Base-by-base conservation (phyloP, 2,329 filamentous ascomycete species). In the Chrysoporthe austroafricana region DNA sequence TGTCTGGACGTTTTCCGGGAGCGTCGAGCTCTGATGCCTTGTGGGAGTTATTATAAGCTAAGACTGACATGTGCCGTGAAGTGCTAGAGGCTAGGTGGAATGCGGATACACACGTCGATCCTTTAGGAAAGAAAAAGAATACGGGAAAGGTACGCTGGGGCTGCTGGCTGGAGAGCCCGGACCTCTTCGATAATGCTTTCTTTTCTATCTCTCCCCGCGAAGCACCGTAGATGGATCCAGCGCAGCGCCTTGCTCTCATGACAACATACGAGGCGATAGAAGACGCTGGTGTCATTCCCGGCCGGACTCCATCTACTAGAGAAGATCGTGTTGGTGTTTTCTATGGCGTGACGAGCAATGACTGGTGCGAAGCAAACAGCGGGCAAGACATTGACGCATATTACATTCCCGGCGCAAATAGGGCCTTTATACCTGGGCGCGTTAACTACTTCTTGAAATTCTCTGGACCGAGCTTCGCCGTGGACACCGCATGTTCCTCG, bases 201-300 rank as follows among this genome's bases (percentile, higher is more conserved):
- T 95, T 95, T 84, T 92, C 92, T 77, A 94, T 95, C 84, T 94
- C 91, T 46, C 91, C 92, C 1, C 86, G 90, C 69, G 92, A 95
- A 77, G 91, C 91, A 13, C 85, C 86, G 59, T 89, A 92, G 72
- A 91, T 88, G 0, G 92, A 95, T 76, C 92, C 92, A 0, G 90
- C 90, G 79, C 91, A 93, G 74, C 85, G 92, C 69, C 81, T 94
- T 26, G 89, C 90, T 2, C 80, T 96, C 0, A 85, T 90, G 11
- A 93, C 91, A 0, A 89, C 91, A 0, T 95, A 94, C 72, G 92
- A 95, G 73, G 92, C 92, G 0, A 82, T 96, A 50, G 92, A 96
- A 75, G 90, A 90, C 84, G 88, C 89, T 43, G 92, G 91, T 0
- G 88, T 90, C 71, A 87, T 91, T 0, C 8, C 48, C 4, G 58